phyloP scores from a whole-genome alignment of 441 rosid genomes.

The Eutrema salsugineum region DNA sequence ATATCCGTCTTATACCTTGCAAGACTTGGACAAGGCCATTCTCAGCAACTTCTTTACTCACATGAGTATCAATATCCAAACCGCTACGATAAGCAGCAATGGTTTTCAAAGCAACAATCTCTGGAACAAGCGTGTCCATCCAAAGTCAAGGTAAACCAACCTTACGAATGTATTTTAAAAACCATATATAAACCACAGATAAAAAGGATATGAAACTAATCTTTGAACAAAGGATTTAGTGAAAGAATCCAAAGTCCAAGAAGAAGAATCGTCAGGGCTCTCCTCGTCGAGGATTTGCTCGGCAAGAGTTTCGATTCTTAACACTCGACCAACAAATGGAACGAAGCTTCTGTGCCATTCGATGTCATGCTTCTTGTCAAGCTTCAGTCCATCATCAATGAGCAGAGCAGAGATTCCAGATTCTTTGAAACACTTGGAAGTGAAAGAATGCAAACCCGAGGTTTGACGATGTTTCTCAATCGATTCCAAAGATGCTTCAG shows the following conservation, averaged over 20 bases:
- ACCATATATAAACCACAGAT: neutral
- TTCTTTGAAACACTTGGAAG: conserved; percentile 64
- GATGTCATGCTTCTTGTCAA: conserved; percentile 67
- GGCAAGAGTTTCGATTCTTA: conserved; percentile 79
- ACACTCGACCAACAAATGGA: conserved; percentile 74
- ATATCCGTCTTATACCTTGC: conserved; percentile 43
- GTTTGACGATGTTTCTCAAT: conserved; percentile 65
- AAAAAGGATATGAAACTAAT: conserved; percentile 81
- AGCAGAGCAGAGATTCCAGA: conserved; percentile 70
- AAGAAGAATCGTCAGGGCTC: conserved; percentile 36
- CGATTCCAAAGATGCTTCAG: conserved; percentile 53
- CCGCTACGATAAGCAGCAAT: conserved; percentile 96
- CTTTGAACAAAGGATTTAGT: conserved; percentile 46
- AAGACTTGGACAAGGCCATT: conserved; percentile 71
- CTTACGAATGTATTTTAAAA: neutral
- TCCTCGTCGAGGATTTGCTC: conserved; percentile 69
- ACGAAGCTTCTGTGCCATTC: conserved; percentile 63
- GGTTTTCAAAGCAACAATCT: conserved; percentile 76
- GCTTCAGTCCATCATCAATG: conserved; percentile 81
- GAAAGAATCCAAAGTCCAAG: conserved; percentile 74
- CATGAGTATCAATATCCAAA: conserved; percentile 66
- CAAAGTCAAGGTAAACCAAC: conserved; percentile 51
- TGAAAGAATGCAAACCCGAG: conserved; percentile 51
- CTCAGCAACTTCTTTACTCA: conserved; percentile 59
- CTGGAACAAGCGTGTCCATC: conserved; percentile 44